Conservation (phyloP, 1,139 yeast genomes). For the Blastobotrys illinoisensis region DNA sequence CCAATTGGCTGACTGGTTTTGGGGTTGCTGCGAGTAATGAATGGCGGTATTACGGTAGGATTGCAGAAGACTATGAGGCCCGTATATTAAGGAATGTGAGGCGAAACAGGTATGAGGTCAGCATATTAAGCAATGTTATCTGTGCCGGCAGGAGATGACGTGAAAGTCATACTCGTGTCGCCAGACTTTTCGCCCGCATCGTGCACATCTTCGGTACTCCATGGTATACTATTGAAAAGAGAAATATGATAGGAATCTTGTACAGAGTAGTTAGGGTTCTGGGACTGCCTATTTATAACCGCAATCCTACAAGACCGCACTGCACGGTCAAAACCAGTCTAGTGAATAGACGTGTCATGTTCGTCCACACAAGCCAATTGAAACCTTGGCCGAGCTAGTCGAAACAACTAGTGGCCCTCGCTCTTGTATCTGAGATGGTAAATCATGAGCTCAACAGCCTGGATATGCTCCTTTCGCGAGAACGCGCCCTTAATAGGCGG, state of each 20-base stretch:
- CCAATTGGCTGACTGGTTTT: no score
- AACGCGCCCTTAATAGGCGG: conserved; percentile 8
- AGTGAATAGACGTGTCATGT: not conserved
- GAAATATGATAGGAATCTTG: not conserved
- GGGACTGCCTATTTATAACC: not conserved
- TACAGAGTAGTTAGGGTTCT: not conserved
- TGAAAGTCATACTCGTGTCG: not conserved
- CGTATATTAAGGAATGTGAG: no score
- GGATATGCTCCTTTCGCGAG: conserved; percentile 6
- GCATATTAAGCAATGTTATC: not conserved
- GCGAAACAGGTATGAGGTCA: no score
- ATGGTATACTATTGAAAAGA: not conserved
- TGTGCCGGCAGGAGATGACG: not conserved
- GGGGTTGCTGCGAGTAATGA: no score
- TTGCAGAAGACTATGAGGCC: no score
- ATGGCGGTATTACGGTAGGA: no score
- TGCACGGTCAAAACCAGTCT: not conserved
- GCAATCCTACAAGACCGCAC: not conserved
- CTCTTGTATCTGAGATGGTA: conserved; percentile 7
- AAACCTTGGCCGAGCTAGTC: no score
- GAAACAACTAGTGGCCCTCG: no score
- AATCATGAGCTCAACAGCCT: conserved; percentile 8
- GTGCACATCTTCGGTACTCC: not conserved
- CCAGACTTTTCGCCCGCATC: not conserved
- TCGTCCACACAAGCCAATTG: not conserved